A percentile compares a stretch with the other conserved stretches of the same genome.
Evolutionary conservation across 495 filamentous ascomycete genomes (phyloP).

Genomic region (Talaromyces wortmannii): DNA sequence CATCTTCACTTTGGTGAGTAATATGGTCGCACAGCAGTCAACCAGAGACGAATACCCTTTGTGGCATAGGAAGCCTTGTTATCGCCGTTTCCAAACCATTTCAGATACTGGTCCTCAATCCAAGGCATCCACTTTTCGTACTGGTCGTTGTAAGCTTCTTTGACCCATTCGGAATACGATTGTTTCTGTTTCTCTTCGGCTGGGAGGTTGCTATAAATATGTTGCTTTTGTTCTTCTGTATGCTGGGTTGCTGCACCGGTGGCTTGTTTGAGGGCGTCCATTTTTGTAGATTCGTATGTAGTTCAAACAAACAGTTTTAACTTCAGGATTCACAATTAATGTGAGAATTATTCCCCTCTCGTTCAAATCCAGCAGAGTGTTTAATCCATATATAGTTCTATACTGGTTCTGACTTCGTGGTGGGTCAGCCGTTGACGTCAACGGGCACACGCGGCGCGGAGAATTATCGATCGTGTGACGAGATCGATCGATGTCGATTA

Average conservation of each 20-base stretch:
- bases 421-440: constrained; percentile 4
- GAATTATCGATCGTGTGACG: no score
- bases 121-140: constrained; percentile 71
- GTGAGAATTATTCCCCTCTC: no score
- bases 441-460: neutral
- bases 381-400: no score
- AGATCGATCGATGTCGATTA: no score
- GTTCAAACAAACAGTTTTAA: no score
- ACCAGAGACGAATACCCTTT: constrained; percentile 36
- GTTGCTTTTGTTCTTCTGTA: constrained; percentile 2
- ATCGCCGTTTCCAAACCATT: constrained; percentile 60
- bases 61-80: constrained; percentile 63
- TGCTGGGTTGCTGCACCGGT: neutral
- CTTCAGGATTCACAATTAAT: no score
- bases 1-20: constrained; percentile 32
- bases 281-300: neutral
- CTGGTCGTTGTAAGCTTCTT: constrained; percentile 53
- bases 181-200: constrained; percentile 16
- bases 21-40: neutral
- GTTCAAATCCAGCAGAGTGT: no score
- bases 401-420: neutral
- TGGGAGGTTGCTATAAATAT: constrained; percentile 1
- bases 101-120: constrained; percentile 64
- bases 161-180: constrained; percentile 44
- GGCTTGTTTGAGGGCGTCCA: constrained; percentile 1